phyloP scores from a whole-genome alignment of 2,329 filamentous ascomycete species.

The Diaporthe aspalathi region DNA sequence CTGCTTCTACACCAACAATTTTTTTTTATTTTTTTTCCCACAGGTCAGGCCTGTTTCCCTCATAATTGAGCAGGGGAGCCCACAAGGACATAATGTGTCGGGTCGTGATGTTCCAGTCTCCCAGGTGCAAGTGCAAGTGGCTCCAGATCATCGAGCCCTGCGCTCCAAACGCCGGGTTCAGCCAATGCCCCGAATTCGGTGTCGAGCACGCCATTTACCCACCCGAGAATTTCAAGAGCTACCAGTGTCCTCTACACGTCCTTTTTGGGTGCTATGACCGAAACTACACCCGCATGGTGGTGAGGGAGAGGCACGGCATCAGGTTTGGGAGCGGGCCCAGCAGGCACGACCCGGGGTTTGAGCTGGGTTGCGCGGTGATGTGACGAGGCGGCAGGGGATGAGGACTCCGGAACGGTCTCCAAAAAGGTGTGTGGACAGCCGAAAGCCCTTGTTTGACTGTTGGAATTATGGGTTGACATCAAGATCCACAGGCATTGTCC shows the following conservation, averaged over 20 bases:
- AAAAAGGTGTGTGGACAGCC: not conserved
- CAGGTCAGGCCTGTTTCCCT: too few relatives aligned
- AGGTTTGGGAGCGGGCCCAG: conserved; percentile 61
- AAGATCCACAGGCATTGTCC: not conserved
- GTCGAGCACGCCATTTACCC: conserved; percentile 52
- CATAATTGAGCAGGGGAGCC: not conserved
- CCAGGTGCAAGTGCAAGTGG: conserved; percentile 65
- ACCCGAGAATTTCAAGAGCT: conserved; percentile 48
- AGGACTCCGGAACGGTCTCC: not conserved
- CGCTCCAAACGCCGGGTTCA: conserved; percentile 62
- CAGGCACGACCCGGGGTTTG: conserved; percentile 51
- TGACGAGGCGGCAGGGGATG: conserved; percentile 42
- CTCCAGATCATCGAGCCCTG: conserved; percentile 60
- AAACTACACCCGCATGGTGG: conserved; percentile 60
- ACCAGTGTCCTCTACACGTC: conserved; percentile 57
- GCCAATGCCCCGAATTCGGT: conserved; percentile 57
- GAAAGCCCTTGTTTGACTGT: too few relatives aligned
- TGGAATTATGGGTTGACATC: not conserved
- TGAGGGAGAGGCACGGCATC: conserved; percentile 55
- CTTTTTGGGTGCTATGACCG: conserved; percentile 57
- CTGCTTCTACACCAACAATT: not conserved
- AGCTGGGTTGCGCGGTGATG: conserved; percentile 53
- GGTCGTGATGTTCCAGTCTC: conserved; percentile 61
- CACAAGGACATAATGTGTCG: conserved; percentile 55
- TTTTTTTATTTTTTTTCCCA: too few relatives aligned